Evolutionary conservation across 805 yeast genomes (phyloP).

Genomic region (Dipodascus albidus): DNA sequence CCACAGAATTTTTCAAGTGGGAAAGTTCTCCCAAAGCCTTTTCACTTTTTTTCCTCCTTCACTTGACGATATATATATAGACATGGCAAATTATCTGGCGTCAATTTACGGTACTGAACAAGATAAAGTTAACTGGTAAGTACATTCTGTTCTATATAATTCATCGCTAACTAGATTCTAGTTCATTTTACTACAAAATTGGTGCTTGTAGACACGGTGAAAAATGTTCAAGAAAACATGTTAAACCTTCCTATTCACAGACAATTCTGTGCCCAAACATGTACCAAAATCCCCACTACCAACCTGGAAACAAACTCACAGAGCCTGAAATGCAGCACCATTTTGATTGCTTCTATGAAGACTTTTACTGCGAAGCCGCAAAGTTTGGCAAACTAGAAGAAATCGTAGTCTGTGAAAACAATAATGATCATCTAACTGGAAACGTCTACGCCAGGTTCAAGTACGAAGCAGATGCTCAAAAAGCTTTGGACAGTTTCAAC

Average conservation of each 20-base stretch:
- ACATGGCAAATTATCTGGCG: conserved; percentile 25
- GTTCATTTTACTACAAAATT: conserved; percentile 55
- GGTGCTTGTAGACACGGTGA: conserved; percentile 95
- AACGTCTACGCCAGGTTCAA: conserved; percentile 66
- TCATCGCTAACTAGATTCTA: conserved; percentile 3
- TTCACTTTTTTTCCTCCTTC: conserved; percentile 1
- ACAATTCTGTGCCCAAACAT: conserved; percentile 57
- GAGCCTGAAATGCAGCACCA: conserved; percentile 31
- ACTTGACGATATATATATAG: background rate
- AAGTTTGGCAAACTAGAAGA: conserved; percentile 42
- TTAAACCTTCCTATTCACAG: conserved; percentile 50
- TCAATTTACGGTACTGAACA: conserved; percentile 28
- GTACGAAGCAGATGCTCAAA: conserved; percentile 43
- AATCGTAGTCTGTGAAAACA: conserved; percentile 71
- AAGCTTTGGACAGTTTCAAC: conserved; percentile 52
- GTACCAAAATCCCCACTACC: conserved; percentile 48
- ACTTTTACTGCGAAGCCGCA: conserved; percentile 53
- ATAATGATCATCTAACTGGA: conserved; percentile 72
- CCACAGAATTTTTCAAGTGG: background rate
- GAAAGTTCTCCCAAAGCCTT: background rate
- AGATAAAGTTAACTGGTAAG: conserved; percentile 27
- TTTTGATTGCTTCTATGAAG: conserved; percentile 58
- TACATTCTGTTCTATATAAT: background rate
- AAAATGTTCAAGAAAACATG: conserved; percentile 62
- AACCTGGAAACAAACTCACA: conserved; percentile 19